Percentiles rank a stretch among this genome's conserved stretches.
These are phyloP conservation scores for Trametes hirsuta DNA, from an alignment of 1,284 basidiomycete genomes.

Conservation along the genomic window DNA sequence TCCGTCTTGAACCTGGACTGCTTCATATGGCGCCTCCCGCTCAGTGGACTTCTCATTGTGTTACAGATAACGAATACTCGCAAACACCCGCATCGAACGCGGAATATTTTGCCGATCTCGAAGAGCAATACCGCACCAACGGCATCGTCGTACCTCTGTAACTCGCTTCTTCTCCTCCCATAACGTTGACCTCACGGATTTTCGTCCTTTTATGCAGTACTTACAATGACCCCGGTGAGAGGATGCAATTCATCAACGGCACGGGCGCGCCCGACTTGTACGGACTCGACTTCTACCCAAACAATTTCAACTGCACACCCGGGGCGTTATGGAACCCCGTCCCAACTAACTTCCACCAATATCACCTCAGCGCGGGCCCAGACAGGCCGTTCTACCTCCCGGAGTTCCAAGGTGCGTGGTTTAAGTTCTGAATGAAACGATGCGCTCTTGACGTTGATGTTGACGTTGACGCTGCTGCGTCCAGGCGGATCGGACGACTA, in stretches of 20 bases:
- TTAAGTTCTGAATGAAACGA: too few relatives aligned
- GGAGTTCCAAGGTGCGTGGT: conserved; percentile 45
- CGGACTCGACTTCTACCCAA: conserved; percentile 67
- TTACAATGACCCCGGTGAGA: conserved; percentile 69
- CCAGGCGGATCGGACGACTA: conserved; percentile 72
- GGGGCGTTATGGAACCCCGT: conserved; percentile 63
- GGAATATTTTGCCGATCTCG: conserved; percentile 69
- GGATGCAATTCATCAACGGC: conserved; percentile 70
- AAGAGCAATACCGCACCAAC: conserved; percentile 55
- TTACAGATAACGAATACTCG: conserved; percentile 75
- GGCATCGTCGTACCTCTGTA: conserved; percentile 66
- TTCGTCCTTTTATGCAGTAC: conserved; percentile 38
- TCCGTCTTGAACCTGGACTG: conserved; percentile 32
- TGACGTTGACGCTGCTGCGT: neutral
- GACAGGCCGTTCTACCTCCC: conserved; percentile 69
- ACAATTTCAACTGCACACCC: conserved; percentile 74
- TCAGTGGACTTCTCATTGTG: neutral
- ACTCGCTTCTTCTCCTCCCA: neutral
- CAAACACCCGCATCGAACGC: conserved; percentile 51
- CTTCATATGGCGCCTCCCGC: neutral
- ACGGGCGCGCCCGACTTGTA: conserved; percentile 60
- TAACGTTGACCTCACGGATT: neutral
- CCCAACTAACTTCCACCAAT: conserved; percentile 57
- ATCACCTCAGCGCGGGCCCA: conserved; percentile 59
- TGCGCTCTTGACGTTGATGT: neutral